Conservation (phyloP, 1,139 yeast genomes). For the Pichia sp. region DNA sequence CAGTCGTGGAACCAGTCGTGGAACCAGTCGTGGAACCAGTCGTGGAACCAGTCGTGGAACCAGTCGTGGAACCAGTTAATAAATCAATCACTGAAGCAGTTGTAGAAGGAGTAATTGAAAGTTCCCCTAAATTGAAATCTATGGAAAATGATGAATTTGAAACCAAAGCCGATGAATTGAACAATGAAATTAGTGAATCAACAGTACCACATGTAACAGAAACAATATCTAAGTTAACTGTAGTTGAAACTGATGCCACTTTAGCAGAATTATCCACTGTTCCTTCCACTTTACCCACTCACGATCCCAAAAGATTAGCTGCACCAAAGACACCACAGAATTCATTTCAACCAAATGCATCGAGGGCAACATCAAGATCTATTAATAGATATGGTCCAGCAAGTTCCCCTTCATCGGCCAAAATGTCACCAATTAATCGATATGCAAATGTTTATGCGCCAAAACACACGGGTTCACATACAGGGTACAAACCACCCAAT, state of each 20-base stretch:
- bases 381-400: slow-evolving; percentile 18
- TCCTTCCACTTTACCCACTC: neutral
- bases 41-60: no score
- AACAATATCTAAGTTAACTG: neutral
- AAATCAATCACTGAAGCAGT: no score
- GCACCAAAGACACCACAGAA: neutral
- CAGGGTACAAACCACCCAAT: neutral
- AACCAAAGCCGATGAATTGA: neutral
- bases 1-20: no score
- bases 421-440: slow-evolving; percentile 11
- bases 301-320: neutral
- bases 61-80: no score
- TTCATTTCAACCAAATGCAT: neutral
- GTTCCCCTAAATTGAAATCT: no score
- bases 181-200: neutral
- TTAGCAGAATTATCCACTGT: neutral
- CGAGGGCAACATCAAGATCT: slow-evolving; percentile 3
- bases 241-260: neutral
- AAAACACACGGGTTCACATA: neutral
- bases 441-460: slow-evolving; percentile 16
- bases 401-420: neutral
- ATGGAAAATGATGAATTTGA: neutral
- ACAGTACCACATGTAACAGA: neutral
- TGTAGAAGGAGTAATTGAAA: no score
- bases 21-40: no score